phyloP scores from a whole-genome alignment of 1,139 yeast genomes.

The Wickerhamomyces sp. region DNA sequence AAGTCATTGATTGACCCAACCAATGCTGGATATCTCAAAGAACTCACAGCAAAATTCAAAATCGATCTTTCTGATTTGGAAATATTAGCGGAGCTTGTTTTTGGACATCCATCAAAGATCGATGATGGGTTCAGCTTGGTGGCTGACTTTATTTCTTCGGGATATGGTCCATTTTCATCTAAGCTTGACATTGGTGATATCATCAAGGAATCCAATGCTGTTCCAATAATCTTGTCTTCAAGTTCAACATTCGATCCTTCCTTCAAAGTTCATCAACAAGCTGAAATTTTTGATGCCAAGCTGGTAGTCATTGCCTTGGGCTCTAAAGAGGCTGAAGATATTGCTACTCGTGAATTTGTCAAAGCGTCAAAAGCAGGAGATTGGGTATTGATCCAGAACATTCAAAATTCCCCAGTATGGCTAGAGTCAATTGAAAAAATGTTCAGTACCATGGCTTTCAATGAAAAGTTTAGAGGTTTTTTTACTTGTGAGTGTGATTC shows the following conservation, averaged over 20 bases:
- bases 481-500: constrained; percentile 53
- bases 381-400: constrained; percentile 77
- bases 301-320: constrained; percentile 60
- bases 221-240: constrained; percentile 46
- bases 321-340: constrained; percentile 56
- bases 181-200: constrained; percentile 12
- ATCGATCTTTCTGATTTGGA: not conserved
- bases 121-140: constrained; percentile 3
- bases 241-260: constrained; percentile 68
- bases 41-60: not conserved
- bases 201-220: not conserved
- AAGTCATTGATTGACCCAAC: not conserved
- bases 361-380: constrained; percentile 41
- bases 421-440: constrained; percentile 45
- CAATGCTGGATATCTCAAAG: not conserved
- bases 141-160: constrained; percentile 9
- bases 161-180: constrained; percentile 15
- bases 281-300: constrained; percentile 25
- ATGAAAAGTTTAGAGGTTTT: constrained; percentile 44
- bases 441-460: constrained; percentile 28
- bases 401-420: constrained; percentile 70
- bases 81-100: not conserved
- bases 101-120: not conserved
- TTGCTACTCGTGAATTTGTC: constrained; percentile 52
- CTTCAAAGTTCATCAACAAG: constrained; percentile 43